A percentile compares a stretch with the other conserved stretches of the same genome.
Evolutionary conservation across 2,329 filamentous ascomycete genomes (phyloP).

Genomic region (Alternaria infectoria): DNA sequence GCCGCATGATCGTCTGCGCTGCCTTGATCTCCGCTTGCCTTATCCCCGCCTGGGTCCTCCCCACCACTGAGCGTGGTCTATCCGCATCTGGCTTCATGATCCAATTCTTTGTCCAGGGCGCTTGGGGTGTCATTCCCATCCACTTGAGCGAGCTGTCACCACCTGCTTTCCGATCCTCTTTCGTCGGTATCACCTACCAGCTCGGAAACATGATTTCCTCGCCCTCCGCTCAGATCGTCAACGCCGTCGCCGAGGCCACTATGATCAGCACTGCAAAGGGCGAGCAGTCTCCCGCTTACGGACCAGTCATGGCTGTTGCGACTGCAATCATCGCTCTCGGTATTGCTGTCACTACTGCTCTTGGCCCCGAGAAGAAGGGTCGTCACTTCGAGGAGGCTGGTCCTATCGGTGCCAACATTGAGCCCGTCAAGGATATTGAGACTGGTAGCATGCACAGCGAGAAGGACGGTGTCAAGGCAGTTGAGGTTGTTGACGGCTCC

Average conservation of each 20-base stretch:
- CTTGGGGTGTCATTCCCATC: constrained; percentile 60
- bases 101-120: constrained; percentile 60
- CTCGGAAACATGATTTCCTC: constrained; percentile 77
- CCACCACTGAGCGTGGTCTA: constrained; percentile 63
- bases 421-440: constrained; percentile 40
- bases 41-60: constrained; percentile 75
- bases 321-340: constrained; percentile 77
- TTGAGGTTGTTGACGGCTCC: constrained; percentile 26
- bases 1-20: constrained; percentile 68
- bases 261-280: constrained; percentile 61
- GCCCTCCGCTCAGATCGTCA: constrained; percentile 77
- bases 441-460: constrained; percentile 35
- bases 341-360: constrained; percentile 69
- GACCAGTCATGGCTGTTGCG: constrained; percentile 75
- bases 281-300: constrained; percentile 70
- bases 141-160: constrained; percentile 78
- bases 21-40: constrained; percentile 66
- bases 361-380: constrained; percentile 78
- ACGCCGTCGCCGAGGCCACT: constrained; percentile 68
- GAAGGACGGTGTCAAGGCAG: constrained; percentile 29
- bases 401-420: constrained; percentile 55
- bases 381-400: constrained; percentile 69
- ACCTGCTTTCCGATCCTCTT: constrained; percentile 71
- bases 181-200: constrained; percentile 76
- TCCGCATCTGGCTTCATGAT: constrained; percentile 72